Base-by-base conservation (phyloP, 2,329 filamentous ascomycete species). In the Didymellaceae sp. region DNA sequence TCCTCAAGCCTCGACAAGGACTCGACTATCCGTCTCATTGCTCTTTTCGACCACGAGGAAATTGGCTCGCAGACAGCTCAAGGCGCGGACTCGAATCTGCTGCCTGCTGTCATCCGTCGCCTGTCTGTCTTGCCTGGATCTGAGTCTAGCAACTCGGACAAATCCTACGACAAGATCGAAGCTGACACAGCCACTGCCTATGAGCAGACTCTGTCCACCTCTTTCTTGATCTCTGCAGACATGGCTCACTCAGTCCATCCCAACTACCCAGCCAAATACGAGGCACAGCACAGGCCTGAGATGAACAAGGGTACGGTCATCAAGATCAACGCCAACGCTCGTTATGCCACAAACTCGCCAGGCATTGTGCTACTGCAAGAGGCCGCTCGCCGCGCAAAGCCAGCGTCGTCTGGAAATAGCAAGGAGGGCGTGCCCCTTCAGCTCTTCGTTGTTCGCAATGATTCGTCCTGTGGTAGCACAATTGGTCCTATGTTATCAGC, bases 201-300 rank as follows among this genome's bases (percentile, higher is more conserved):
- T 71, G 94, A 99, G 77, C 93, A 97, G 79, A 94, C 90, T 1
- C 82, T 96, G 43, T 84, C 91, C 5, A 89, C 88, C 21, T 97
- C 91, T 1, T 97, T 99, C 82, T 85, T 99, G 52, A 82, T 99
- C 57, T 96, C 91, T 5, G 94, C 94, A 43, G 94, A 99, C 72
- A 97, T 99, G 94, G 92, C 94, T 1, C 94, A 99, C 78, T 89
- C 89, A 5, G 87, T 99, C 11, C 91, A 99, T 74, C 94, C 94
- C 49, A 99, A 99, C 78, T 99, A 97, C 73, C 82, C 86, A 4
- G 85, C 78, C 62, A 97, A 97, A 76, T 96, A 97, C 76, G 94
- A 99, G 77, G 76, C 85, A 26, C 89, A 90, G 63, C 94, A 99
- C 77, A 85, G 90, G 59, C 94, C 94, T 5, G 87, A 92, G 75